Evolutionary conservation across 495 filamentous ascomycete species (phyloP).

Genomic region (Cetradonia linearis): DNA sequence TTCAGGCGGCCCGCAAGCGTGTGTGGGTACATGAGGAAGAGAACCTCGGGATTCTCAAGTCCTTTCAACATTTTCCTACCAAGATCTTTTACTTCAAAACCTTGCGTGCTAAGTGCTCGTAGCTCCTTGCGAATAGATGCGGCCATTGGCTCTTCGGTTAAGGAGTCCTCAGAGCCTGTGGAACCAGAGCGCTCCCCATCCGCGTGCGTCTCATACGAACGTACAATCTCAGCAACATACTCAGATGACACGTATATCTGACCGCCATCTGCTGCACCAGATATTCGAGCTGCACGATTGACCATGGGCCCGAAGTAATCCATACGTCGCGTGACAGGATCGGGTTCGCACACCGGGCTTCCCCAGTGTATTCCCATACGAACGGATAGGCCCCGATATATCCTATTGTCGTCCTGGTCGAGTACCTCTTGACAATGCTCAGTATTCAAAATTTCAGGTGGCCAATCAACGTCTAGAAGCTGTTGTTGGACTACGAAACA

Average conservation of each 20-base stretch:
- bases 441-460: slow-evolving; percentile 80
- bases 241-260: slow-evolving; percentile 95
- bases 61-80: slow-evolving; percentile 91
- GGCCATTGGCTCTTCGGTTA: slow-evolving; percentile 60
- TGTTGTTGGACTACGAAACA: slow-evolving; percentile 85
- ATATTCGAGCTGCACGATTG: slow-evolving; percentile 89
- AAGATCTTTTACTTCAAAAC: slow-evolving; percentile 93
- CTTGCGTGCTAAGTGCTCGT: slow-evolving; percentile 75
- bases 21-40: slow-evolving; percentile 89
- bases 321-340: slow-evolving; percentile 95
- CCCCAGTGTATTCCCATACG: slow-evolving; percentile 98
- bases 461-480: slow-evolving; percentile 84
- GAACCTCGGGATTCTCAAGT: slow-evolving; percentile 90
- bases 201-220: slow-evolving; percentile 74
- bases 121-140: slow-evolving; percentile 78
- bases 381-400: slow-evolving; percentile 87
- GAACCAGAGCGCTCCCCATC: slow-evolving; percentile 63
- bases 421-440: slow-evolving; percentile 69
- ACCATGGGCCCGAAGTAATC: slow-evolving; percentile 99
- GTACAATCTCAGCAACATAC: slow-evolving; percentile 90
- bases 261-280: slow-evolving; percentile 87
- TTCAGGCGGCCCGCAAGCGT: slow-evolving; percentile 70
- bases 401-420: slow-evolving; percentile 78
- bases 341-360: slow-evolving; percentile 82
- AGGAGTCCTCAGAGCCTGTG: slow-evolving; percentile 54